A percentile compares a stretch with the other conserved stretches of the same genome.
Conservation (phyloP, 768 basidiomycete genomes). For the Auricularia auricula-judae region DNA sequence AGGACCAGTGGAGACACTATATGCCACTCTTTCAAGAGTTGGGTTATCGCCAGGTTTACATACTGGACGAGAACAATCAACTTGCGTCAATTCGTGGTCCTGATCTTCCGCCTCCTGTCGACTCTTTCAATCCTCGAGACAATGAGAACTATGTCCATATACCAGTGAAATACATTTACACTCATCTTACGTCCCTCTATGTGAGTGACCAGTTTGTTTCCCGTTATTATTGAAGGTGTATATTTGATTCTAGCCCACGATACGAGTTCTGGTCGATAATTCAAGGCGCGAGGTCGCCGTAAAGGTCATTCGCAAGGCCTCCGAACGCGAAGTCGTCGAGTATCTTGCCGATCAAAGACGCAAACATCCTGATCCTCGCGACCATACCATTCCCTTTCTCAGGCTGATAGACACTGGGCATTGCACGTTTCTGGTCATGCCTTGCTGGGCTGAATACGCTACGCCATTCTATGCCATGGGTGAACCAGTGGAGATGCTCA, state of each 20-base stretch:
- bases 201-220: not conserved
- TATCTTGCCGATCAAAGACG: not conserved
- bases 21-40: too few species aligned
- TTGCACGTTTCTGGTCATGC: not conserved
- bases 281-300: not conserved
- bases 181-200: too few species aligned
- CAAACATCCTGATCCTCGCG: not conserved
- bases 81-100: too few species aligned
- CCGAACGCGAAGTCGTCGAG: not conserved
- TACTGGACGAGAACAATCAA: too few species aligned
- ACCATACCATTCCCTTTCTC: not conserved
- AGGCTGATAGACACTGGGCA: not conserved
- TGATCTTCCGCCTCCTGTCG: too few species aligned
- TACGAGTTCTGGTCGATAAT: not conserved
- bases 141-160: too few species aligned
- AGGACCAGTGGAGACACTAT: too few species aligned
- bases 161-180: too few species aligned
- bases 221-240: not conserved
- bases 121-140: too few species aligned
- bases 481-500: not conserved
- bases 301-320: not conserved
- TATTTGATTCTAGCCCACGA: not conserved
- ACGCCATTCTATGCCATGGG: not conserved
- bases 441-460: not conserved
- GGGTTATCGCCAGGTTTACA: too few species aligned